Conservation (phyloP, 176 grass and related monocot genomes). For the Hyparrhenia diplandra region DNA sequence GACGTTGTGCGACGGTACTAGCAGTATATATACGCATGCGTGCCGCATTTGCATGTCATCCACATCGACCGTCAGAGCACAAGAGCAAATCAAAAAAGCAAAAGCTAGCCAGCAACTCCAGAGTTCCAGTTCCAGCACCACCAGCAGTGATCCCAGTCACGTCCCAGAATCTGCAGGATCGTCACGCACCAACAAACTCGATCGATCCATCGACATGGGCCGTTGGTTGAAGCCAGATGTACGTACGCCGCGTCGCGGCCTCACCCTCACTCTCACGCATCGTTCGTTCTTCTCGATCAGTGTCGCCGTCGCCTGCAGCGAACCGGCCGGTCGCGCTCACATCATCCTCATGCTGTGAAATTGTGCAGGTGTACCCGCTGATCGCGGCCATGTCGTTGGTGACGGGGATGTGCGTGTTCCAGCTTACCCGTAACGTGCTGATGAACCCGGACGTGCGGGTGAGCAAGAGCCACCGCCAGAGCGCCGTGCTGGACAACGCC, state of each 20-base stretch:
- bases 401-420: constrained; percentile 73
- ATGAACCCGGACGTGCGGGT: constrained; percentile 84
- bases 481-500: constrained; percentile 60
- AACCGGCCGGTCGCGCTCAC: neutral
- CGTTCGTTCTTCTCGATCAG: neutral
- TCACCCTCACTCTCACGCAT: too few relatives aligned
- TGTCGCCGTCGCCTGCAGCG: neutral
- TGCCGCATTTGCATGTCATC: constrained; percentile 2
- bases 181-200: neutral
- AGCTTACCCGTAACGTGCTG: constrained; percentile 58
- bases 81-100: neutral
- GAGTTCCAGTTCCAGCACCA: neutral
- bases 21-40: neutral
- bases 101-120: neutral
- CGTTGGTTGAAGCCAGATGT: constrained; percentile 40
- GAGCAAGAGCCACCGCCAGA: constrained; percentile 52
- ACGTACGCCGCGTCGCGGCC: neutral
- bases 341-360: neutral
- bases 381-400: constrained; percentile 77
- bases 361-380: constrained; percentile 72
- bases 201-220: constrained; percentile 8
- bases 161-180: neutral
- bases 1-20: too few relatives aligned
- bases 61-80: neutral
- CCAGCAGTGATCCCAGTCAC: neutral